phyloP scores from a whole-genome alignment of 495 filamentous ascomycete species.

The Sporormia fimetaria region DNA sequence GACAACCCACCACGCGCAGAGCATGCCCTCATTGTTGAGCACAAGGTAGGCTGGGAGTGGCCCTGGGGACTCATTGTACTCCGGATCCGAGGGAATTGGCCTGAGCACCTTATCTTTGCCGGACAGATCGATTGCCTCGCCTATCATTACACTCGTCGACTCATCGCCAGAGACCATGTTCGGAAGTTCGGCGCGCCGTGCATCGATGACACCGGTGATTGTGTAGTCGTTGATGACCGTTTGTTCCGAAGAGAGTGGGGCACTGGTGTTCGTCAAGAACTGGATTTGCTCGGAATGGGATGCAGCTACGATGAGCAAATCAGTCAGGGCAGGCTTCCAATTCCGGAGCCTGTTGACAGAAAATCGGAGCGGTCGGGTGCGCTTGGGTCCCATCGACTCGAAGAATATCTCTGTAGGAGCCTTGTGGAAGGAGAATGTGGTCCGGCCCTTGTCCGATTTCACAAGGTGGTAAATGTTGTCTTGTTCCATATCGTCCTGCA shows the following conservation, averaged over 20 bases:
- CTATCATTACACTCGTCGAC: constrained; percentile 56
- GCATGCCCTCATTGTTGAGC: constrained; percentile 78
- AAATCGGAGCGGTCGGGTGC: constrained; percentile 51
- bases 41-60: constrained; percentile 81
- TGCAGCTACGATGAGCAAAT: constrained; percentile 72
- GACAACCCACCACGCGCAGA: constrained; percentile 81
- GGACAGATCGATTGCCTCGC: constrained; percentile 71
- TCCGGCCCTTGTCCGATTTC: constrained; percentile 45
- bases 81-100: constrained; percentile 61
- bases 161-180: constrained; percentile 41
- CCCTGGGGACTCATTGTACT: constrained; percentile 61
- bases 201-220: constrained; percentile 64
- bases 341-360: constrained; percentile 62
- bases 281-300: constrained; percentile 68
- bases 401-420: constrained; percentile 60
- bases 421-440: constrained; percentile 55
- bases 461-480: constrained; percentile 65
- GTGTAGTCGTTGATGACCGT: constrained; percentile 48
- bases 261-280: constrained; percentile 59
- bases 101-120: constrained; percentile 62
- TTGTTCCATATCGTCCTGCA: constrained; percentile 43
- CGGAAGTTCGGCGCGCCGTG: constrained; percentile 63
- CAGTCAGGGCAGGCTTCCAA: constrained; percentile 65
- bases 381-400: constrained; percentile 47
- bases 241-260: constrained; percentile 49